Base-by-base conservation (phyloP, 495 filamentous ascomycete species). In the Daldinia childiae region DNA sequence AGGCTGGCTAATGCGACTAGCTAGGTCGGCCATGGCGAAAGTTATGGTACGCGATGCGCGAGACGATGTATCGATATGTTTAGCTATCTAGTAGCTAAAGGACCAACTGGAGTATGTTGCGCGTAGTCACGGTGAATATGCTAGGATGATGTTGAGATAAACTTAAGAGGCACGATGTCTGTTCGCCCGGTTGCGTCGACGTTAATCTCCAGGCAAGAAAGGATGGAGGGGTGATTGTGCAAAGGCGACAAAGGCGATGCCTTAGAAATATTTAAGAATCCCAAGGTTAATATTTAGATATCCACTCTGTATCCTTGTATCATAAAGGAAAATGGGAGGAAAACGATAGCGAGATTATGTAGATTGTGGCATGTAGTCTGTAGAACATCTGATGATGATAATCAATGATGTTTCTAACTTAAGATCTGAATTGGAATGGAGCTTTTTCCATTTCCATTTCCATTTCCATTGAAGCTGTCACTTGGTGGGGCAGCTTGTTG, bases 1-100 rank as follows among this genome's bases (percentile, higher is more conserved):
- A 24, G 82, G 81, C 50, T 78, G 74, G 67, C 86, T 84, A 77
- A 91, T 86, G 68, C 89, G 89, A 75, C 88, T 88, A 27, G 85
- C 90, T 58, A 91, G 82, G 64, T 90, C 83, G 55, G 83, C 81
- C 83, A 73, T 73, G 62, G 21, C 34, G 57, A 52, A 62, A 9
- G 30, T 14, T 38, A 43, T 14, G 43, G 34, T 14, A 54, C 9
- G 30, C 17, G 17, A 26, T n/a, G 58, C 38, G 48, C 32, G 48
- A 14, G 30, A 39, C 6, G 59, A 21, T 50, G 15, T 72, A 41
- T 64, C 36, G 32, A 30, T 64, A 9, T 41, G 19, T 38, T 50
- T 41, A 3, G 30, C 51, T 45, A 4, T 39, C 8, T 1, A 30
- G 19, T 41, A 21, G 9, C 12, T 30, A 41, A 38, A 27, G 30